Percentiles rank a stretch among this genome's conserved stretches.
phyloP scores from a whole-genome alignment of 2,329 filamentous ascomycete species.

The Ceratocystis eucalypticola region DNA sequence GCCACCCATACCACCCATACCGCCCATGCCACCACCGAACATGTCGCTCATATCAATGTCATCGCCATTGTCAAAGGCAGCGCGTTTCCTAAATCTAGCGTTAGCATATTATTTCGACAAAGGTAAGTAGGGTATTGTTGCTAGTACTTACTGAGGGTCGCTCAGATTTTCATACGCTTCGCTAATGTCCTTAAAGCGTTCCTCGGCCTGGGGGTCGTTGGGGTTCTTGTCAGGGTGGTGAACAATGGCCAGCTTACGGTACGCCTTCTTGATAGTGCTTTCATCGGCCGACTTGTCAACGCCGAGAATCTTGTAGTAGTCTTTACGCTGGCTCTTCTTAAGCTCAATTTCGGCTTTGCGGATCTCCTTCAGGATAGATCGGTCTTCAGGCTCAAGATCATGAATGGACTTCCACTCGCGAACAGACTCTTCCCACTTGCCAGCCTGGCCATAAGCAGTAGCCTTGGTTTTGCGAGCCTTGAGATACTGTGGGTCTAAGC shows the following conservation, averaged over 20 bases:
- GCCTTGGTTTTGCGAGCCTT: constrained; percentile 93
- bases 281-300: constrained; percentile 76
- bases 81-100: constrained; percentile 53
- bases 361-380: constrained; percentile 68
- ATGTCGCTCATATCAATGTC: constrained; percentile 82
- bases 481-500: constrained; percentile 68
- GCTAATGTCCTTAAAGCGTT: constrained; percentile 93
- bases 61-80: constrained; percentile 81
- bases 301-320: constrained; percentile 96
- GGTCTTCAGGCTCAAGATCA: constrained; percentile 71
- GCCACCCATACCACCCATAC: constrained; percentile 45
- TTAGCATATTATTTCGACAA: constrained; percentile 12
- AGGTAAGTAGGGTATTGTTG: constrained; percentile 23
- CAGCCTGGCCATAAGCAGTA: constrained; percentile 71
- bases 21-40: constrained; percentile 56
- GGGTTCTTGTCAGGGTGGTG: constrained; percentile 98
- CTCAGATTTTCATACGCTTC: constrained; percentile 95
- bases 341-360: constrained; percentile 84
- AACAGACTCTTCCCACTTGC: constrained; percentile 84
- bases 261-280: constrained; percentile 86
- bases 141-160: constrained; percentile 69
- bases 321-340: constrained; percentile 95
- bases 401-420: constrained; percentile 77
- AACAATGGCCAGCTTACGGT: constrained; percentile 83
- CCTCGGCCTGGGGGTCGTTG: constrained; percentile 68